A percentile compares a stretch with the other conserved stretches of the same genome.
Evolutionary conservation across 2,329 filamentous ascomycete genomes (phyloP).

Genomic region (Cercospora brassicicola): DNA sequence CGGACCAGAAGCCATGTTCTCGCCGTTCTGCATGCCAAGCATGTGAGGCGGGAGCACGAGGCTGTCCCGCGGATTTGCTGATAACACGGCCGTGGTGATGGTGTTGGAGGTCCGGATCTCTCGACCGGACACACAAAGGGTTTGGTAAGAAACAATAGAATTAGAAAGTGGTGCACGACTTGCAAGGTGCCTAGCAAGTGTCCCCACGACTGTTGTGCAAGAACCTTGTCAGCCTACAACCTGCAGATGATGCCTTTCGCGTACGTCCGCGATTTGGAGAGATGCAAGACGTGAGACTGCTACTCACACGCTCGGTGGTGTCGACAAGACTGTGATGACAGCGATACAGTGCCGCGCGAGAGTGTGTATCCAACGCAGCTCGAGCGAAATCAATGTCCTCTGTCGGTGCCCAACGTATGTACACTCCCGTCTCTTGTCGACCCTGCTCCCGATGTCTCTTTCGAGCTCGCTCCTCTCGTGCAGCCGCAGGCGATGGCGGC

Average conservation of each 20-base stretch:
- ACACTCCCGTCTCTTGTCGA: constrained; percentile 24
- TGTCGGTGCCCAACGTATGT: constrained; percentile 24
- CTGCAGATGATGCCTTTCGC: background rate
- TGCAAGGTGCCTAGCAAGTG: constrained; percentile 20
- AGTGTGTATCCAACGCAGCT: constrained; percentile 12
- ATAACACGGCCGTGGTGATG: constrained; percentile 78
- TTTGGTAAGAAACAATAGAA: constrained; percentile 12
- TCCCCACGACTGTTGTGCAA: constrained; percentile 15
- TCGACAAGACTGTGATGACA: constrained; percentile 11
- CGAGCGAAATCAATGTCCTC: constrained; percentile 15
- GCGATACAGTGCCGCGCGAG: constrained; percentile 17
- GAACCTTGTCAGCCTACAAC: background rate
- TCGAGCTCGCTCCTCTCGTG: constrained; percentile 7
- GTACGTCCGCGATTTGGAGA: background rate
- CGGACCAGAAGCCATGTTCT: constrained; percentile 61
- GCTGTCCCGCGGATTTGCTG: constrained; percentile 75
- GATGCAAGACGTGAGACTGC: background rate
- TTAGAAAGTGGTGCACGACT: constrained; percentile 21
- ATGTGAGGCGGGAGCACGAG: constrained; percentile 80
- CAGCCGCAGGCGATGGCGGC: constrained; percentile 11
- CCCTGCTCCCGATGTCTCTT: constrained; percentile 7
- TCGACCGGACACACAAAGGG: constrained; percentile 25
- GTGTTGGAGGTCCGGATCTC: constrained; percentile 27
- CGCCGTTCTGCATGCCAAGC: constrained; percentile 88
- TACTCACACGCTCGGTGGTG: constrained; percentile 21